Base-by-base conservation (phyloP, 768 basidiomycete species). In the Pleurotus citrinopileatus region DNA sequence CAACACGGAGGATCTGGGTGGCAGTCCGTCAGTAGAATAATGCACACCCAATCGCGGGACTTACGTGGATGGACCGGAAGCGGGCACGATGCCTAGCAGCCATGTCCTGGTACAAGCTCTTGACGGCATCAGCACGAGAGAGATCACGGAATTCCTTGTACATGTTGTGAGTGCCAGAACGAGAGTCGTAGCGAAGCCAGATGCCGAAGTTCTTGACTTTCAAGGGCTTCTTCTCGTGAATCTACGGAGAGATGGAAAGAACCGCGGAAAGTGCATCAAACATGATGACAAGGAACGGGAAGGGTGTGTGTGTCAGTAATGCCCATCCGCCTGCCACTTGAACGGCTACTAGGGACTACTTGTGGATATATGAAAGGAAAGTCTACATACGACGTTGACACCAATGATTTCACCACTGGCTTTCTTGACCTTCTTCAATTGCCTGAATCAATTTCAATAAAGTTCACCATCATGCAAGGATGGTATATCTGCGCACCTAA, bases 181-280 rank as follows among this genome's bases (percentile, higher is more conserved):
- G 94, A 52, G 96, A 98, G 77, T 99, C 97, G 76, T 99, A 99
- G 64, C 96, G 91, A 70, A 99, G 75, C 97, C 97, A 98, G 77
- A 99, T 91, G 62, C 97, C 97, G 70, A 99, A 98, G 88, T 97
- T 98, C 85, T 99, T 98, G 73, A 98, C 90, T 78, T 95, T 95
- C 73, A 97, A 70, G 20, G 97, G 97, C 74, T 89, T 93, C 84
- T 92, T 95, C 80, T 98, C 96, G 69, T 89, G 84, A 70, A 98
- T 98, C 95, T 98, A 84, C 10, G 66, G 55, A 57, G 54, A 56
- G 54, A 61, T 60, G 37, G 65, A 57, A 62, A 55, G 45, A 64
- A 62, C 59, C 64, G 61, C 43, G 43, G 55, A 63, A 64, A 62
- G 61, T 60, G 64, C 65, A 62, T 68, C 65, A 52, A 54, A 63